These are phyloP conservation scores for Leishmania amazonensis DNA, from an alignment of 208 protist genomes.

Conservation along the genomic window DNA sequence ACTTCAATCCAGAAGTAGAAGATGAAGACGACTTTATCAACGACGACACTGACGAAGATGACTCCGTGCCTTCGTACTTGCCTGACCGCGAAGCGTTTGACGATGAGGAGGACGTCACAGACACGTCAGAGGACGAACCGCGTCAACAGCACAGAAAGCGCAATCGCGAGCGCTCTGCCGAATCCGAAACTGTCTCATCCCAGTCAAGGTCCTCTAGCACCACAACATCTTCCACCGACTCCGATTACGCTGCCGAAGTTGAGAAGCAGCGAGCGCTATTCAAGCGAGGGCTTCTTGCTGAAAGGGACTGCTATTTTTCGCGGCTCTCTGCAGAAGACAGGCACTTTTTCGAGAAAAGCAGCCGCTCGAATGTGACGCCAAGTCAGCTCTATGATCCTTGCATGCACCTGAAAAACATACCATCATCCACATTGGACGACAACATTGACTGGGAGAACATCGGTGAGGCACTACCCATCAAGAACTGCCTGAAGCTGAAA, in stretches of 20 bases:
- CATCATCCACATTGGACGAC: conserved; percentile 3
- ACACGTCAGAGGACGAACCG: conserved; percentile 2
- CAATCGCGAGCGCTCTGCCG: background rate
- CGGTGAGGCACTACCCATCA: conserved; percentile 22
- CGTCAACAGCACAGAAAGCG: background rate
- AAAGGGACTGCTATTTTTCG: conserved; percentile 33
- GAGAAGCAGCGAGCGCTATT: conserved; percentile 19
- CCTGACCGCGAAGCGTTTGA: conserved; percentile 14
- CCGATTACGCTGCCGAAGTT: conserved; percentile 10
- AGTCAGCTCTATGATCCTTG: conserved; percentile 48
- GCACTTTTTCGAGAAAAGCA: conserved; percentile 29
- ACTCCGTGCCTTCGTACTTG: conserved; percentile 26
- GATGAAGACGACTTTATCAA: conserved; percentile 48
- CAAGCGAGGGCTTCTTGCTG: conserved; percentile 36
- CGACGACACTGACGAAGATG: conserved; percentile 26
- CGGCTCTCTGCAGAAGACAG: conserved; percentile 49
- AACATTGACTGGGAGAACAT: conserved; percentile 49
- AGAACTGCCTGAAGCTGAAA: background rate
- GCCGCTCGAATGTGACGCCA: conserved; percentile 8
- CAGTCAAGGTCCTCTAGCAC: background rate
- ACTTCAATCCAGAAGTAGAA: conserved; percentile 37
- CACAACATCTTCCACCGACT: conserved; percentile 5
- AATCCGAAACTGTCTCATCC: background rate
- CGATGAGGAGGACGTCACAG: conserved; percentile 14
- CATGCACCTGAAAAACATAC: conserved; percentile 5